Conservation (phyloP, 2,329 filamentous ascomycete genomes). For the Aureobasidium subglaciale region DNA sequence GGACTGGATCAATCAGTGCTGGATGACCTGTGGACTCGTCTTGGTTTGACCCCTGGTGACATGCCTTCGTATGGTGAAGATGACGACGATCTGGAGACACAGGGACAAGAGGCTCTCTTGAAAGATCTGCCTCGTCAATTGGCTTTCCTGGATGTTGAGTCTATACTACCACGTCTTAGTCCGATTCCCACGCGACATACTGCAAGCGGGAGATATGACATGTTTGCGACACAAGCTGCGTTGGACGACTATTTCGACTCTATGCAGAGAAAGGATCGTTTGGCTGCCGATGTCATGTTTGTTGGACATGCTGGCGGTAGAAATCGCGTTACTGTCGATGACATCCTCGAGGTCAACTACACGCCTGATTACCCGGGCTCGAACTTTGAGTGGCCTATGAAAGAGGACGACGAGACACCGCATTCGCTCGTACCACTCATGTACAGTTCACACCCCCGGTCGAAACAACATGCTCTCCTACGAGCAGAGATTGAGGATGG, state of each 20-base stretch:
- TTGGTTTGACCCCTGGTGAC: not conserved
- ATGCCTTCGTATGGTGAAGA: slow-evolving; percentile 19
- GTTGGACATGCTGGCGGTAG: slow-evolving; percentile 64
- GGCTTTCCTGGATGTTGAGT: slow-evolving; percentile 68
- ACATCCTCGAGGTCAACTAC: slow-evolving; percentile 65
- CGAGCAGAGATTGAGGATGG: slow-evolving; percentile 32
- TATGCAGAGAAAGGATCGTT: slow-evolving; percentile 17
- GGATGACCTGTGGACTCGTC: slow-evolving; percentile 22
- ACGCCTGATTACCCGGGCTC: not conserved
- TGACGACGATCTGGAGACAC: not conserved
- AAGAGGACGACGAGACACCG: not conserved
- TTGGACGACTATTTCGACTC: slow-evolving; percentile 35
- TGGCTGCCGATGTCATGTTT: slow-evolving; percentile 65
- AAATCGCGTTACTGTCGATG: slow-evolving; percentile 74
- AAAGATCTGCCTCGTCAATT: slow-evolving; percentile 31
- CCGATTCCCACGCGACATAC: slow-evolving; percentile 28
- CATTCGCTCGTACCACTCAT: not conserved
- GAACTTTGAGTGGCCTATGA: not conserved
- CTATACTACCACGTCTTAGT: slow-evolving; percentile 62
- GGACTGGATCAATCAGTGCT: slow-evolving; percentile 15
- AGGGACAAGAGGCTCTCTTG: not conserved
- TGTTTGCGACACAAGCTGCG: slow-evolving; percentile 33
- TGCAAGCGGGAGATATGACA: slow-evolving; percentile 20
- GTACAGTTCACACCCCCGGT: slow-evolving; percentile 62
- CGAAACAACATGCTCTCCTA: slow-evolving; percentile 70